These are phyloP conservation scores for Microstroma glucosiphilum DNA, from an alignment of 1,284 basidiomycete species.

Conservation along the genomic window DNA sequence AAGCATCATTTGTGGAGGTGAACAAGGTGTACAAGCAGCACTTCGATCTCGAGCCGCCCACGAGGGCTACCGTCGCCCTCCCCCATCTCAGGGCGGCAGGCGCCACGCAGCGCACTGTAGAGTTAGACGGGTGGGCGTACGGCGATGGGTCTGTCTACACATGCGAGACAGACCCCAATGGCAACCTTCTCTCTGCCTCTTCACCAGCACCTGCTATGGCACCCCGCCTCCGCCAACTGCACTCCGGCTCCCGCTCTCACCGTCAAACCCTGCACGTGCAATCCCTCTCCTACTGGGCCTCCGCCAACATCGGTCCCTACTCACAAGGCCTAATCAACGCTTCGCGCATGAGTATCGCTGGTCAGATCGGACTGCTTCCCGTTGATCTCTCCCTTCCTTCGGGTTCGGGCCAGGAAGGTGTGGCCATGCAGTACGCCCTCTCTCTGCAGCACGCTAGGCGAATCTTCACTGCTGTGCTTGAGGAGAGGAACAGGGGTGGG, in stretches of 20 bases:
- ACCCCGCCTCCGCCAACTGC: not conserved
- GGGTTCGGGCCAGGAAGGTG: constrained; percentile 26
- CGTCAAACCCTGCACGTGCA: constrained; percentile 70
- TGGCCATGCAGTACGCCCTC: constrained; percentile 64
- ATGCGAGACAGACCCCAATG: not conserved
- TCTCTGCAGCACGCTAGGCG: constrained; percentile 73
- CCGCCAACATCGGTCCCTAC: constrained; percentile 97
- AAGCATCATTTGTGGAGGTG: constrained; percentile 25
- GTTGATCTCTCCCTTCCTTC: constrained; percentile 63
- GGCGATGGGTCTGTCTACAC: not conserved
- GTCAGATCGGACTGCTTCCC: constrained; percentile 87
- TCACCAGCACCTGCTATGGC: too few species aligned
- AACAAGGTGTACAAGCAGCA: constrained; percentile 64
- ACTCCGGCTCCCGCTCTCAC: constrained; percentile 2
- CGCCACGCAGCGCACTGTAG: not conserved
- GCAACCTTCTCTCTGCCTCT: not conserved
- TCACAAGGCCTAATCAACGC: constrained; percentile 79
- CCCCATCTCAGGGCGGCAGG: constrained; percentile 3
- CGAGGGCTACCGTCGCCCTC: constrained; percentile 81
- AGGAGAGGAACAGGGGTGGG: constrained; percentile 14
- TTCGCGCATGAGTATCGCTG: constrained; percentile 75
- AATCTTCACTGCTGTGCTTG: constrained; percentile 55
- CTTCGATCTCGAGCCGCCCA: constrained; percentile 86
- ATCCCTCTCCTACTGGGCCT: constrained; percentile 93
- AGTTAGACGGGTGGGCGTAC: constrained; percentile 1